Conservation (phyloP, 176 grass and related monocot species). For the Eleusine coracana region DNA sequence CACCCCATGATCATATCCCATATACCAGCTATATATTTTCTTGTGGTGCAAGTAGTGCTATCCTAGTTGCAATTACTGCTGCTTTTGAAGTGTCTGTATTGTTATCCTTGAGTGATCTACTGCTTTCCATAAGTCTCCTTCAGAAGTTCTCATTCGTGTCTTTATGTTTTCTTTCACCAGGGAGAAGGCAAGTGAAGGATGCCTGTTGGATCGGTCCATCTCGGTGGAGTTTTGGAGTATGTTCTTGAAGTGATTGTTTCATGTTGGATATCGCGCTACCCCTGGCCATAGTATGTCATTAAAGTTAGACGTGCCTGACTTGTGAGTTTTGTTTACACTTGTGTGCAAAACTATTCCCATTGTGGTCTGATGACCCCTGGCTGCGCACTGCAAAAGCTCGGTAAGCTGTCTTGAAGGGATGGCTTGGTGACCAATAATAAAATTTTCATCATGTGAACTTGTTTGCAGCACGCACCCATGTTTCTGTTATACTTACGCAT, state of each 20-base stretch:
- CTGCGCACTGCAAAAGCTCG: conserved; percentile 11
- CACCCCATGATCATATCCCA: background rate
- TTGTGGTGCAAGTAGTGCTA: no score
- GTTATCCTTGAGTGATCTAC: background rate
- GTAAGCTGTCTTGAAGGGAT: conserved; percentile 22
- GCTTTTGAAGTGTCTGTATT: background rate
- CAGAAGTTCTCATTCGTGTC: background rate
- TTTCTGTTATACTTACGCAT: no score
- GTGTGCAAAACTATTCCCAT: conserved; percentile 41
- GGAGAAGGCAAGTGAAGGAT: conserved; percentile 40
- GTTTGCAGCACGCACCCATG: background rate
- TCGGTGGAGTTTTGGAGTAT: conserved; percentile 48
- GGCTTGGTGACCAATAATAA: conserved; percentile 47
- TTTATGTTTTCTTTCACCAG: conserved; percentile 29
- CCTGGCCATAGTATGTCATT: conserved; percentile 42
- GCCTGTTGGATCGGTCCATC: conserved; percentile 12
- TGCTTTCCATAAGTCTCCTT: background rate
- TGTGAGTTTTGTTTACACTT: conserved; percentile 41
- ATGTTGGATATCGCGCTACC: conserved; percentile 32
- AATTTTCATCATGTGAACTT: conserved; percentile 36
- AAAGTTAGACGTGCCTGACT: conserved; percentile 36
- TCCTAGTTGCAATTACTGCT: background rate
- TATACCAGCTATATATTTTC: background rate
- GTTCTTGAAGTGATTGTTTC: conserved; percentile 34
- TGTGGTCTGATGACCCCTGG: conserved; percentile 35